Evolutionary conservation across 2,329 filamentous ascomycete species (phyloP), one percentile per base, ranked within the genome.

Genomic region (Penicillium sp.): DNA sequence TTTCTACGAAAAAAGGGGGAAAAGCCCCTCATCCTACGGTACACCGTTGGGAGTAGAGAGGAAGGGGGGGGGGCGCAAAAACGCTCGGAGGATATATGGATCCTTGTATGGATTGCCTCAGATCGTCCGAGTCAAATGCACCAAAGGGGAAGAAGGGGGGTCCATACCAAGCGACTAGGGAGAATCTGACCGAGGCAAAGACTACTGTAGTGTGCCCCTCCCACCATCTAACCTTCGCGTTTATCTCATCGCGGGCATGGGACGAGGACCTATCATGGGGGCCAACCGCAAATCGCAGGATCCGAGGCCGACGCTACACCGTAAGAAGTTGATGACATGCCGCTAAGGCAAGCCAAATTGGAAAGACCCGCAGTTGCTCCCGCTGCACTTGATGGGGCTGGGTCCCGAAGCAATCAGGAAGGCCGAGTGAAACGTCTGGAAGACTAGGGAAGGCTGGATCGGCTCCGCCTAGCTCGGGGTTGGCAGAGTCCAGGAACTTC

Each of bases 311-410:
- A 53, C 54, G 51, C 53, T 60, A 62, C 61, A 62, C 60, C 56
- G 58, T 59, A 57, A 57, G 51, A 53, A 58, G 56, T 39, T 53
- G 52, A 55, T 62, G 61, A 63, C 60, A 62, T 61, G 56, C 45
- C 58, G 49, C 61, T 62, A 63, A 59, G 24, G 54, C 54, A 60
- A 60, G 58, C 56, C 60, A 62, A 57, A 51, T 60, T 56, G 48
- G 51, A 49, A 49, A 49, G 55, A 52, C 52, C 58, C 54, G 50
- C 50, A 60, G 56, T 52, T 59, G 42, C 43, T 52, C 45, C 57
- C 57, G 57, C 58, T 50, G 52, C 53, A 57, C 54, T 47, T 51
- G n/a, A 57, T 49, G 45, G 39, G 44, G 49, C 46, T 48, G 52
- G 33, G 23, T 16, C 15, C 28, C 21, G 18, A 24, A 24, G 51